Percentiles rank a stretch among this genome's conserved stretches.
phyloP scores from a whole-genome alignment of 176 grass and related monocot species.

The Rhynchospora tenuis region DNA sequence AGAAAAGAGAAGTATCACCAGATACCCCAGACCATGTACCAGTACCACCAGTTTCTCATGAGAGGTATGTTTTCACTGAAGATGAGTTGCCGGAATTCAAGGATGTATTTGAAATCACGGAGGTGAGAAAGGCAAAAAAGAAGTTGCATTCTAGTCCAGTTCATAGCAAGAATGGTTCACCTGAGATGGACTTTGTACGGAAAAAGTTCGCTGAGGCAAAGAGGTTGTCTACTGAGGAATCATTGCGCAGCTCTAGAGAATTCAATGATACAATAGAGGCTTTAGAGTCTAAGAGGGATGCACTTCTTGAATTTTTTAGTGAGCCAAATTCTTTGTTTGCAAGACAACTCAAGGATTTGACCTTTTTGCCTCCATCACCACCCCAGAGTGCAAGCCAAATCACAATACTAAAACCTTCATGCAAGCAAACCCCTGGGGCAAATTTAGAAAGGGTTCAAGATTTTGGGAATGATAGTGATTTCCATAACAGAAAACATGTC shows the following conservation, averaged over 20 bases:
- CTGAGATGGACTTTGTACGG: slow-evolving; percentile 59
- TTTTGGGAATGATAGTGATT: slow-evolving; percentile 16
- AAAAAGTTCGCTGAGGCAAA: slow-evolving; percentile 83
- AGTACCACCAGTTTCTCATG: slow-evolving; percentile 38
- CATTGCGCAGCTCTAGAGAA: slow-evolving; percentile 59
- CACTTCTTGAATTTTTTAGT: slow-evolving; percentile 75
- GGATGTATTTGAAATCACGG: slow-evolving; percentile 92
- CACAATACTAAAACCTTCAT: slow-evolving; percentile 79
- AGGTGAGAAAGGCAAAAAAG: slow-evolving; percentile 37
- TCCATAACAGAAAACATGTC: slow-evolving; percentile 39
- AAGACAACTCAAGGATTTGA: slow-evolving; percentile 42
- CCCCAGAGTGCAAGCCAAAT: slow-evolving; percentile 55
- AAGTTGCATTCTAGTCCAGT: slow-evolving; percentile 43
- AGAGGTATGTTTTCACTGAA: slow-evolving; percentile 36
- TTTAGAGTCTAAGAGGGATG: slow-evolving; percentile 68
- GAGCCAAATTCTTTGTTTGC: slow-evolving; percentile 53
- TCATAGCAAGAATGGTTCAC: slow-evolving; percentile 29
- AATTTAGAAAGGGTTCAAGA: slow-evolving; percentile 9
- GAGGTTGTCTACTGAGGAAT: slow-evolving; percentile 55
- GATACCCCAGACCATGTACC: slow-evolving; percentile 19
- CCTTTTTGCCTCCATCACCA: slow-evolving; percentile 37
- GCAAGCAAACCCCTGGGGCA: slow-evolving; percentile 20
- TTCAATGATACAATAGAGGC: slow-evolving; percentile 74
- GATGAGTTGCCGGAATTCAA: slow-evolving; percentile 68
- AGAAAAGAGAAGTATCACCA: slow-evolving; percentile 24